These are phyloP conservation scores for Beauveria bassiana DNA, from an alignment of 2,329 filamentous ascomycete species.

Conservation along the genomic window DNA sequence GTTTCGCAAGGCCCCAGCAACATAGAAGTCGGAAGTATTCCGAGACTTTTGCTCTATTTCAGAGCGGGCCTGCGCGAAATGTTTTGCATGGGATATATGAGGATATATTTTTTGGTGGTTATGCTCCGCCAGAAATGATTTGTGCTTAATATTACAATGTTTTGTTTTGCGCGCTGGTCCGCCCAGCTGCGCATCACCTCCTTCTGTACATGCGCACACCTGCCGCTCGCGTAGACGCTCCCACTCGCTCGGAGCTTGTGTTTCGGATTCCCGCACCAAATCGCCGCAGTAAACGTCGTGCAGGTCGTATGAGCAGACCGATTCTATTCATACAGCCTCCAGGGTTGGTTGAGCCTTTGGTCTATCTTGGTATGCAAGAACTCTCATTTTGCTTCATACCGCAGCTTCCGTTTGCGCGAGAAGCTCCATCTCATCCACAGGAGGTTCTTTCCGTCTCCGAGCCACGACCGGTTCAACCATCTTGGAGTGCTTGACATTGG, in stretches of 20 bases:
- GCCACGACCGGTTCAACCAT: conserved; percentile 21
- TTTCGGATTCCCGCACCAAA: neutral
- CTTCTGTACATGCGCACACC: conserved; percentile 1
- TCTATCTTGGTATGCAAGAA: neutral
- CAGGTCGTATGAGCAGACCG: neutral
- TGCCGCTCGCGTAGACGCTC: neutral
- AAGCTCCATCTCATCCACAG: neutral
- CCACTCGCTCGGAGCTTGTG: neutral
- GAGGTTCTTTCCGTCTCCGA: too few relatives aligned
- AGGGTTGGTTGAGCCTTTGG: neutral
- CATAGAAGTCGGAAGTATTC: neutral
- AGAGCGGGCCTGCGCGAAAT: neutral
- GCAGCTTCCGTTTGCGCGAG: conserved; percentile 1
- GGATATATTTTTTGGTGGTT: neutral
- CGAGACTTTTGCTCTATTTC: neutral
- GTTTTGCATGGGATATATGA: neutral
- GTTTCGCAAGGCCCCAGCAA: neutral
- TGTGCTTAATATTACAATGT: conserved; percentile 7
- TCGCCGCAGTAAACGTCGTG: neutral
- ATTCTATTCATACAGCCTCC: neutral
- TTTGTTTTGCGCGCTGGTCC: conserved; percentile 6
- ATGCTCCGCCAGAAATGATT: neutral
- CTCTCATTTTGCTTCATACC: neutral
- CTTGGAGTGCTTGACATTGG: conserved; percentile 43
- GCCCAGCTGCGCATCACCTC: conserved; percentile 1